Conservation (phyloP, 495 filamentous ascomycete genomes). For the Chaetomium tenue region DNA sequence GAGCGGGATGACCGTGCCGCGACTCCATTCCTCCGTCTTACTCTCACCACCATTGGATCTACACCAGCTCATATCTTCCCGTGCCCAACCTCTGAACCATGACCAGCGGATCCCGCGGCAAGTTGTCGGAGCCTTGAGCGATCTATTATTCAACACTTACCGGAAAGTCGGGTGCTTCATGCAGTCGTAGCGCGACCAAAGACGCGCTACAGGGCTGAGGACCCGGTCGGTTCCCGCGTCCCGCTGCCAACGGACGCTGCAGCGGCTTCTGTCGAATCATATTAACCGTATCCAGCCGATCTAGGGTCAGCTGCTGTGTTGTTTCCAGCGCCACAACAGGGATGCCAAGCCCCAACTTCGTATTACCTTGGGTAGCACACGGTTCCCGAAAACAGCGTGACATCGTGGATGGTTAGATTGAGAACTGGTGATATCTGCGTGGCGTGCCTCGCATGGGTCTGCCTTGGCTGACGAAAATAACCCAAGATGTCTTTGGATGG, state of each 20-base stretch:
- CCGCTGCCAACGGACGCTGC: not conserved
- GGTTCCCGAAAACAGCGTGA: conserved; percentile 1
- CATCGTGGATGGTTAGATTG: conserved; percentile 3
- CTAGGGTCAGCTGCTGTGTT: conserved; percentile 11
- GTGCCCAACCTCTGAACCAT: not conserved
- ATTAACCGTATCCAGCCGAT: not conserved
- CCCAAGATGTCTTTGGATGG: not conserved
- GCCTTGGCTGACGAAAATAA: not conserved
- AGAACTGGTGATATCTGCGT: not conserved
- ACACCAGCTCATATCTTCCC: not conserved
- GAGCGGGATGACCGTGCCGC: not conserved
- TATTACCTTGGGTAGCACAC: conserved; percentile 2
- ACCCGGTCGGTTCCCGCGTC: conserved; percentile 1
- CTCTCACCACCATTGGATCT: not conserved
- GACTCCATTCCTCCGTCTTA: conserved; percentile 9
- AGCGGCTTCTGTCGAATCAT: conserved; percentile 11
- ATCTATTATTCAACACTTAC: not conserved
- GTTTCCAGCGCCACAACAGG: not conserved
- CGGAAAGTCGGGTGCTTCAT: not conserved
- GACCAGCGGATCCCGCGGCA: conserved; percentile 3
- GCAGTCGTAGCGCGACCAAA: not conserved
- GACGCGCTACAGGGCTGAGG: conserved; percentile 11
- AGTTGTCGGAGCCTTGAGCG: not conserved
- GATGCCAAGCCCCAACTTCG: conserved; percentile 11
- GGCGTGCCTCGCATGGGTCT: not conserved